Conservation (phyloP, 441 rosid species). For the Aleurites moluccanus region DNA sequence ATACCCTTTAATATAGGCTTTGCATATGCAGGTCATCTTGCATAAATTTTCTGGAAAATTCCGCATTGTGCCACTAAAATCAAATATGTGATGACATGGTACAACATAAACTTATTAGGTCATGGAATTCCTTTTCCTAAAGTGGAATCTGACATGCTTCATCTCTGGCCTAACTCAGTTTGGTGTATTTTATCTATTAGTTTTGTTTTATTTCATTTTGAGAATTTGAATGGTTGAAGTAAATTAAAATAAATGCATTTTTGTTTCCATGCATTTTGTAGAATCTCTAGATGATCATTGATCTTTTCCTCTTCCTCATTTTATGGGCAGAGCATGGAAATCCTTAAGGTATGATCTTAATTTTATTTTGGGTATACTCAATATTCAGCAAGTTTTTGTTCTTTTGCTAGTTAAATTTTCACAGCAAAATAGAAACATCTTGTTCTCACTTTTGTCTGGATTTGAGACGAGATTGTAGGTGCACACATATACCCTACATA, state of each 20-base stretch:
- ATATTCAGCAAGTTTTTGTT: background rate
- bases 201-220: background rate
- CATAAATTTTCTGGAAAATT: background rate
- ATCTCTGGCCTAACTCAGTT: background rate
- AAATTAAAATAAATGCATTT: background rate
- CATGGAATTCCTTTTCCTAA: background rate
- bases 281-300: slow-evolving; percentile 5
- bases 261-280: background rate
- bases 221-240: background rate
- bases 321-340: background rate
- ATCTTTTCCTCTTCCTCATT: background rate
- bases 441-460: slow-evolving; percentile 11
- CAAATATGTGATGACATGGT: background rate
- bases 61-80: background rate
- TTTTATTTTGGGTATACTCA: background rate
- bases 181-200: background rate
- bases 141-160: background rate
- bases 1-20: too few relatives aligned
- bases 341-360: slow-evolving; percentile 4
- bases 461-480: background rate
- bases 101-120: background rate
- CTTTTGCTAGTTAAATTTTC: slow-evolving; percentile 4
- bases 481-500: background rate
- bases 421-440: background rate
- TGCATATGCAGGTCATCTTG: background rate